Base-by-base conservation (phyloP, 1,284 basidiomycete genomes). In the Hemileia vastatrix region DNA sequence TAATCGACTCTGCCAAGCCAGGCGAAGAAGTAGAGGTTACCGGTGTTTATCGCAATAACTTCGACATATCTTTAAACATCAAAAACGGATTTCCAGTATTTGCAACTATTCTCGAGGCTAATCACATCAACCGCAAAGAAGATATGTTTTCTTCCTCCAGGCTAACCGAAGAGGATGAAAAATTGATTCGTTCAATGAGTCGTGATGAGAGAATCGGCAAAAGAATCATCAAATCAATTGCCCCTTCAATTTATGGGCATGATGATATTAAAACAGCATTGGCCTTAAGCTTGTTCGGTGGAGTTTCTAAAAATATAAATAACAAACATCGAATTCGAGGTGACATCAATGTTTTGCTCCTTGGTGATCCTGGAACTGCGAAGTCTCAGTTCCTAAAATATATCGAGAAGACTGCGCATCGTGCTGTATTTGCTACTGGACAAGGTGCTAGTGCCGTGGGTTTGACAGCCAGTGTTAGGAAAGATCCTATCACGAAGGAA, bases 11-110 rank as follows among this genome's bases (percentile, higher is more conserved):
- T 55, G 95, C 94, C 18, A 97, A 97, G 76, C 94, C 94, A 8
- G 94, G 94, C 66, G 95, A 99, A 76, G 95, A 98, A 81, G 85
- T 98, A 88, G 92, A 96, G 81, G 85, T 95, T 19, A 98, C 94
- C 4, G 94, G 94, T 64, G 85, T 97, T 69, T 99, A 99, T 77
- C 84, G 93, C 68, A 99, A 99, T 80, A 98, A 98, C 77, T 98
- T 97, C 71, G 94, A 98, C 74, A 93, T 93, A 3, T 88, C 92
- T 1, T 83, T 99, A 70, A 98, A 99, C 78, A 86, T 91, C 51
- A 98, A 97, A 80, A 97, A 98, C 70, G 95, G 94, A 23, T 99
- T 99, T 80, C 94, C 94, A 0, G 95, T 99, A 45, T 99, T 99
- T 79, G 93, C 92, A 2, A 99, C 94, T 4, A 83, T 99, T 62